Conservation (phyloP, 2,329 filamentous ascomycete species). For the Alternaria burnsii region DNA sequence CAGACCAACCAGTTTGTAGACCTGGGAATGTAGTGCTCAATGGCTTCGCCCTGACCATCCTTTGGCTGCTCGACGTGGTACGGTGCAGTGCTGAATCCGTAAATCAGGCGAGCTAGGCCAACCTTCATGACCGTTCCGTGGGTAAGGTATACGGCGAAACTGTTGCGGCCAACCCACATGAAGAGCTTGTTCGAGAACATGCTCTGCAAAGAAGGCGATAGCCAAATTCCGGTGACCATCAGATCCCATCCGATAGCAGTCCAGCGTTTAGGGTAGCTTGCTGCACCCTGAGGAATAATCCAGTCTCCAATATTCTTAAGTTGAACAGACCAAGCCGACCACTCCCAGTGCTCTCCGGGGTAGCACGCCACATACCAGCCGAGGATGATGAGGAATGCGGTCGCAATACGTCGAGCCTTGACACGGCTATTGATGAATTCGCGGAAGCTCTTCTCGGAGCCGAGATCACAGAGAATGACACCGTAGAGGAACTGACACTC, state of each 20-base stretch:
- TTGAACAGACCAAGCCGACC: slow-evolving; percentile 58
- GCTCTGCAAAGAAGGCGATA: slow-evolving; percentile 59
- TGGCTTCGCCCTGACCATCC: slow-evolving; percentile 45
- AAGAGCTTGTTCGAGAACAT: slow-evolving; percentile 61
- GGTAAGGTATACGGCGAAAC: slow-evolving; percentile 64
- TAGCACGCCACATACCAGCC: slow-evolving; percentile 61
- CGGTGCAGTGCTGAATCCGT: slow-evolving; percentile 59
- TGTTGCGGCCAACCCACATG: slow-evolving; percentile 64
- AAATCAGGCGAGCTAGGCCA: slow-evolving; percentile 62
- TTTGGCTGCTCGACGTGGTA: slow-evolving; percentile 53
- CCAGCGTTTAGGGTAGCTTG: slow-evolving; percentile 53
- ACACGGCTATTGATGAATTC: slow-evolving; percentile 53
- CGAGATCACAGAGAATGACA: slow-evolving; percentile 61
- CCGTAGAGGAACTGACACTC: slow-evolving; percentile 62
- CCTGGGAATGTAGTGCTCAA: slow-evolving; percentile 55
- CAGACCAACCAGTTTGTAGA: slow-evolving; percentile 51
- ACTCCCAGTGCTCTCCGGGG: slow-evolving; percentile 61
- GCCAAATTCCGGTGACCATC: slow-evolving; percentile 60
- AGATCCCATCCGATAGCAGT: slow-evolving; percentile 60
- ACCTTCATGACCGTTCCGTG: slow-evolving; percentile 64
- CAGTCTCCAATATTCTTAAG: slow-evolving; percentile 54
- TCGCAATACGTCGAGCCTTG: slow-evolving; percentile 50
- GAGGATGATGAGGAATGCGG: slow-evolving; percentile 50
- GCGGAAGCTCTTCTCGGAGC: slow-evolving; percentile 58
- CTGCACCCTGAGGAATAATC: slow-evolving; percentile 59